phyloP scores from a whole-genome alignment of 768 basidiomycete species.

The Kwoniella sp. region DNA sequence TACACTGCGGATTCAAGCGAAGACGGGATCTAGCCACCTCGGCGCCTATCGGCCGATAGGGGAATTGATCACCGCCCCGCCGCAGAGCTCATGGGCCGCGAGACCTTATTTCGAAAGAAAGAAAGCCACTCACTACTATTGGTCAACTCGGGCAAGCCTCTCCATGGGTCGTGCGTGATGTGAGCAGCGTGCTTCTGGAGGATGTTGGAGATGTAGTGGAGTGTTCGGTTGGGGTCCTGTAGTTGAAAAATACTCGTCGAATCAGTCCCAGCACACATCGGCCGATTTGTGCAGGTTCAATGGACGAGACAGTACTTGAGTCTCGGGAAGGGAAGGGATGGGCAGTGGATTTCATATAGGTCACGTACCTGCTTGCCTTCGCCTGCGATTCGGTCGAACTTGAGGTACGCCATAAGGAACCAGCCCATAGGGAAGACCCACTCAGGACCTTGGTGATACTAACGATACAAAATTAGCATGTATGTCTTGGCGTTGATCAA shows the following conservation, averaged over 20 bases:
- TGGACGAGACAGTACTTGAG: no score
- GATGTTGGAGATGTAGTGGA: slow-evolving; percentile 76
- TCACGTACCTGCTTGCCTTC: slow-evolving; percentile 68
- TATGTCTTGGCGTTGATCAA: neutral
- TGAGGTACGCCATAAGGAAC: slow-evolving; percentile 87
- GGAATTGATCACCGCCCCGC: neutral
- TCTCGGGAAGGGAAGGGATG: no score
- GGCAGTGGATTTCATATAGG: no score
- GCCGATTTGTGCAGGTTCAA: neutral
- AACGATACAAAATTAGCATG: neutral
- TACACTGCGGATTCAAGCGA: neutral
- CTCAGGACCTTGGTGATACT: slow-evolving; percentile 73
- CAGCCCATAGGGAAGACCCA: slow-evolving; percentile 97
- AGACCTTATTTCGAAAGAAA: no score
- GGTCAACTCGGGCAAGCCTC: slow-evolving; percentile 78
- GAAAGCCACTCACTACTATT: slow-evolving; percentile 46
- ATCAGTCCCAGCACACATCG: neutral
- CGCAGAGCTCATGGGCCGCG: no score
- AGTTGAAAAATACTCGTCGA: neutral
- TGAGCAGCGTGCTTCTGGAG: slow-evolving; percentile 72
- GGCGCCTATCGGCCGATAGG: slow-evolving; percentile 11
- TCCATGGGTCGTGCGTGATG: slow-evolving; percentile 82
- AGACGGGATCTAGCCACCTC: neutral
- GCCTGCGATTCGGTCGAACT: slow-evolving; percentile 76
- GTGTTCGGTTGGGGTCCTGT: slow-evolving; percentile 69